Evolutionary conservation across 2,329 filamentous ascomycete genomes (phyloP), one percentile per base, ranked within the genome.

Genomic region (Aspergillus piperis): DNA sequence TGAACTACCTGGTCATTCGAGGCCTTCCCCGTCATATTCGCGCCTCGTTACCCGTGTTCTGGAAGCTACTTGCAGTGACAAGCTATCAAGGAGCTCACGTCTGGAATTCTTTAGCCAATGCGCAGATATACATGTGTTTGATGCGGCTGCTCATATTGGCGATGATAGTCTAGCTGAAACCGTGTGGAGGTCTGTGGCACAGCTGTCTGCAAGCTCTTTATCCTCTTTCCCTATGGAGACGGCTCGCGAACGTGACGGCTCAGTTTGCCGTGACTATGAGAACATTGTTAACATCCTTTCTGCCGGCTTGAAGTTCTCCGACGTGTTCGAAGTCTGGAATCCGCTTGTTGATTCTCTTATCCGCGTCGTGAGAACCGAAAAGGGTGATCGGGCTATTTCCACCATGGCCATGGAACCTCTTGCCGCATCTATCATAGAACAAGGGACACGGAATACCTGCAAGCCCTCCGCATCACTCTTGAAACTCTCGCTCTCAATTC

Each of bases 351-450:
- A 83, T 8, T 74, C 80, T 0, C 76, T 91, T 8, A 78, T 84
- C 3, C 75, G 81, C 8, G 83, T 85, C 55, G 84, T 88, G 6
- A 82, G 80, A 17, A 77, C 82, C 11, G 87, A 91, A 64, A 84
- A 84, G 55, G 90, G 91, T 3, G 87, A 91, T 62, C 84, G 85
- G 15, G 88, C 86, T 5, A 82, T 88, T 42, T 84, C 87, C 5
- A 80, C 90, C 53, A 83, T 85, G 23, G 81, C 92, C 1, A 80
- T 93, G 41, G 91, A 96, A 62, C 89, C 89, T 1, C 69, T 95
- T 3, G 85, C 90, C 0, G 88, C 85, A 65, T 69, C 75, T 1
- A 65, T 89, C 4, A 67, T 80, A 39, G 55, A 59, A 32, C 73
- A 71, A 51, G 60, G 60, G 42, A 53, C 69, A 15, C 62, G 70